Base-by-base conservation (phyloP, 176 grass and related monocot genomes). In the Phyllostachys edulis region DNA sequence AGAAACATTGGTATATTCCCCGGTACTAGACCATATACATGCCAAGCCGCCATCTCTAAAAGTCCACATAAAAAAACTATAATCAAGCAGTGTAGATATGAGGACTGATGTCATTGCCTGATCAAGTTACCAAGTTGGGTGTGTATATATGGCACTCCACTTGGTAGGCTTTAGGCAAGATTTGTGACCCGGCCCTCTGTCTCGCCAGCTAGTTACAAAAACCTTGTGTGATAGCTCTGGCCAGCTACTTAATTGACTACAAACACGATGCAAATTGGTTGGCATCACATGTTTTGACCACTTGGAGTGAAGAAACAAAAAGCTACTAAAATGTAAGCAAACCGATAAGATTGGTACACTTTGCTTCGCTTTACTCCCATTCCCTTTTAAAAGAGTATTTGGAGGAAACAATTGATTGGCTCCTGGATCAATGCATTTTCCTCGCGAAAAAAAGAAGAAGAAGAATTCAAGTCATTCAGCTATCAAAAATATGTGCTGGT, bases 41-140 rank as follows among this genome's bases (percentile, higher is more conserved):
- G 72, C 16, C 50, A 80, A 60, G 49, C 29, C 76, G 69, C 51
- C 77, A 74, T 55, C 51, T 61, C 51, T 46, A 29, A 20, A 73
- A 36, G 67, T 84, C 75, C 49, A 84, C 23, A 67, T 20, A 52
- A 57, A 42, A 52, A 62, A 80, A n/a, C 4, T 46, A 29, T 44
- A 55, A 50, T 62, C 24, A 7, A 32, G 8, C 0, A 45, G 17
- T 34, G 32, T 34, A 34, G 2, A 34, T 34, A 34, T 34, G 32
- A 34, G 32, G 32, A 34, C 32, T 34, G 32, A 66, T 70, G 36
- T 57, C 79, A 81, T 29, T 57, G 24, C 76, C 7, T 73, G 2
- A 41, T 64, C 20, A 81, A 69, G 49, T 70, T 23, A 41, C 4
- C 55, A 11, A 51, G 62, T 42, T 69, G 59, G 34, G 23, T 42